Evolutionary conservation across 352 stramenopile genomes (phyloP).

Genomic region (Pythium brachiatum): DNA sequence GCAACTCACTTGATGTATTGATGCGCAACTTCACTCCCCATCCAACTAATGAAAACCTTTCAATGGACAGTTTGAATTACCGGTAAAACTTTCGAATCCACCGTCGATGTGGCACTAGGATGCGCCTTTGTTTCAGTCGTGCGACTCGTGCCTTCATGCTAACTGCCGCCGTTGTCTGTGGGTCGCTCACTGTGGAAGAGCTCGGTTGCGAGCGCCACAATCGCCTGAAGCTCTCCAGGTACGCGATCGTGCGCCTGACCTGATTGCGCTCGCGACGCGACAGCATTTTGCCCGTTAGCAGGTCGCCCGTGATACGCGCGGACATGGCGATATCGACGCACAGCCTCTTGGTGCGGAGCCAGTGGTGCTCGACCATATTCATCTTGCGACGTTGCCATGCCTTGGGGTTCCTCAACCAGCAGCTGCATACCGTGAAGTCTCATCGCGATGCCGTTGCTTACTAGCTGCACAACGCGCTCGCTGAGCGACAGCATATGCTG

Average conservation of each 20-base stretch:
- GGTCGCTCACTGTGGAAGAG: too few relatives aligned
- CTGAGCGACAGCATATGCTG: constrained; percentile 61
- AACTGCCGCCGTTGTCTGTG: too few relatives aligned
- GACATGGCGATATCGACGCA: constrained; percentile 95
- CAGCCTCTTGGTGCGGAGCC: constrained; percentile 95
- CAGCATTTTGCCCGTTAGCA: constrained; percentile 91
- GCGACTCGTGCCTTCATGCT: too few relatives aligned
- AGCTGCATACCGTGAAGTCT: constrained; percentile 59
- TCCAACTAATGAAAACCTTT: too few relatives aligned
- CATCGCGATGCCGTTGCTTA: constrained; percentile 48
- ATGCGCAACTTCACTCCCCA: too few relatives aligned
- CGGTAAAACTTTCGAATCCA: too few relatives aligned
- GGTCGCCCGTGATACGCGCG: constrained; percentile 87
- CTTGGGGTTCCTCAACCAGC: constrained; percentile 58
- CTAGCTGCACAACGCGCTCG: constrained; percentile 69
- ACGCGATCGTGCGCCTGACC: constrained; percentile 94
- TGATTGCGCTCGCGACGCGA: constrained; percentile 96
- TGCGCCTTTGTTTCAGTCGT: too few relatives aligned
- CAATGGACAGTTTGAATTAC: too few relatives aligned
- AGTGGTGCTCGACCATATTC: constrained; percentile 93
- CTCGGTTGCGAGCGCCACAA: too few relatives aligned
- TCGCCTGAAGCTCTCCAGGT: too few relatives aligned
- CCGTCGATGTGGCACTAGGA: too few relatives aligned
- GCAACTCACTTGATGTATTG: too few relatives aligned
- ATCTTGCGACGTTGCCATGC: constrained; percentile 63